Base-by-base conservation (phyloP, 148 eudicot species). In the Rhododendron molle region DNA sequence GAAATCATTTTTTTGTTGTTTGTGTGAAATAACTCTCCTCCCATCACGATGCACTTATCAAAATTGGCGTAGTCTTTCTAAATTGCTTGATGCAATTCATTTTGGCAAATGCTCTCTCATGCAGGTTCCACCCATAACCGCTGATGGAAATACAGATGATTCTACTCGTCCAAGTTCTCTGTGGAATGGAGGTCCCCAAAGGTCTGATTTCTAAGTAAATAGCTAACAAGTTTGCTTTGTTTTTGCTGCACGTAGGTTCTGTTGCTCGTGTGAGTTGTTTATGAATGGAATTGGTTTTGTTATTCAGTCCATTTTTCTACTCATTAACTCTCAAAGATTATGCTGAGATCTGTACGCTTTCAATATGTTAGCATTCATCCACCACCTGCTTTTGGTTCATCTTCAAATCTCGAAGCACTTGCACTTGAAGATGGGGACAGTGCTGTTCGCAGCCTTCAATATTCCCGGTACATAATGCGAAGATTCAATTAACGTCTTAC, bases 341-440 rank as follows among this genome's bases (percentile, higher is more conserved):
- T 81, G 85, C 81, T 88, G 81, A 85, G 60, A 86, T 67, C 13
- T 72, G 11, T 83, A 46, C 77, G 44, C 58, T 67, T 86, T 74
- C 78, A 77, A 76, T 81, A 40, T 89, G 67, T 85, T 85, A 92
- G 93, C 88, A 92, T 91, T 83, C 98, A 94, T 86, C 99, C 98
- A 50, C 96, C 98, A 72, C 99, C 98, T 80, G 93, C 98, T 78
- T 97, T 97, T 90, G 98, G 99, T 65, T 97, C 99, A 72, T 95
- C 98, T 71, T 91, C 98, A 50, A 95, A 95, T 88, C 99, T 97
- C n/a, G 98, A 91, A 91, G 95, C 98, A 83, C 98, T 97, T 89
- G 96, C 99, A 40, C 92, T 91, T 81, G 92, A 90, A 72, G 95
- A 89, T 85, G 93, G 91, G 47, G 92, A 95, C n/a, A 88, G 88